Percentiles rank a stretch among this genome's conserved stretches.
phyloP scores from a whole-genome alignment of 1,139 yeast genomes.

The Starmera stellimalicola region DNA sequence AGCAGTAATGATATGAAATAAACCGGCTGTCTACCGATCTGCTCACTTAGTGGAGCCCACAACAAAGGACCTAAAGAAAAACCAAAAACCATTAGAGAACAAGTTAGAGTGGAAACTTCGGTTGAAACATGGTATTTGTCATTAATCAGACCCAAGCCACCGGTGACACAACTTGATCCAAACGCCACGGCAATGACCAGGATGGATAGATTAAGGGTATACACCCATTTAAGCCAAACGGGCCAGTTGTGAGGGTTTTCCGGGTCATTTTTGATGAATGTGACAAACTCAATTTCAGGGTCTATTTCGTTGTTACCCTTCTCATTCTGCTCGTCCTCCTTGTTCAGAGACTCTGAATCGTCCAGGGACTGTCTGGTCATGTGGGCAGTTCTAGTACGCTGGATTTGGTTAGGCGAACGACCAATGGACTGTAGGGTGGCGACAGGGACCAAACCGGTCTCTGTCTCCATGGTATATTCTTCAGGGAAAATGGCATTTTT shows the following conservation, averaged over 20 bases:
- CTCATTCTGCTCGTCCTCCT: slow-evolving; percentile 1
- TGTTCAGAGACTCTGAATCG: slow-evolving; percentile 6
- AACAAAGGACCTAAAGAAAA: slow-evolving; percentile 80
- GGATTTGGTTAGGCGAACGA: slow-evolving; percentile 34
- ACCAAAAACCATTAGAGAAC: slow-evolving; percentile 84
- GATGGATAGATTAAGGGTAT: slow-evolving; percentile 55
- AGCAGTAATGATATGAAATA: slow-evolving; percentile 67
- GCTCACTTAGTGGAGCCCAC: slow-evolving; percentile 88
- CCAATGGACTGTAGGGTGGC: slow-evolving; percentile 62
- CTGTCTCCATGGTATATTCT: slow-evolving; percentile 80
- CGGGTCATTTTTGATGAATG: slow-evolving; percentile 67
- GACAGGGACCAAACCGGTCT: slow-evolving; percentile 78
- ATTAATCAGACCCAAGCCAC: slow-evolving; percentile 59
- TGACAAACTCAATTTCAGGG: slow-evolving; percentile 71
- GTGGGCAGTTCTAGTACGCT: slow-evolving; percentile 24
- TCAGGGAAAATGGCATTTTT: slow-evolving; percentile 76
- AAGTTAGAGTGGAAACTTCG: slow-evolving; percentile 73
- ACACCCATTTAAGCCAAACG: slow-evolving; percentile 45
- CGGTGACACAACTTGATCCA: slow-evolving; percentile 86
- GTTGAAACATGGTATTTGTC: slow-evolving; percentile 57
- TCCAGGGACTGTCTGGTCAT: slow-evolving; percentile 10
- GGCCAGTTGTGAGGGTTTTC: slow-evolving; percentile 87
- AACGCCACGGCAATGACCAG: slow-evolving; percentile 82
- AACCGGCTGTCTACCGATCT: slow-evolving; percentile 79
- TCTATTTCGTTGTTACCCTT: slow-evolving; percentile 29